phyloP scores from a whole-genome alignment of 73 alveolate genomes.

The Paramecium biaurelia region DNA sequence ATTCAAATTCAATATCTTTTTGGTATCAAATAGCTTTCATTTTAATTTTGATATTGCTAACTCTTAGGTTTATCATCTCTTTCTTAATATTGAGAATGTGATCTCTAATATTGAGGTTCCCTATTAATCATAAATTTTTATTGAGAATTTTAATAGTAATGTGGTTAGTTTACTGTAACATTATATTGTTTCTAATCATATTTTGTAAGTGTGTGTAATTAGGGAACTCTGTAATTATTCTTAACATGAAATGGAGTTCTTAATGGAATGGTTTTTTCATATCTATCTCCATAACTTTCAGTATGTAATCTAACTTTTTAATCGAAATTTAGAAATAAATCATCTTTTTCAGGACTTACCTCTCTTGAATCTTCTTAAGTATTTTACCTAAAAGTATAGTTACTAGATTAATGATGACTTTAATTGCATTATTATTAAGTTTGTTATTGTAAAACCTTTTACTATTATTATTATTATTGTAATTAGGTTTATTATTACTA shows the following conservation, averaged over 20 bases:
- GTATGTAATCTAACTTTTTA: not conserved
- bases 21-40: not conserved
- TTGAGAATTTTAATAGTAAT: not conserved
- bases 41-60: not conserved
- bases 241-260: not conserved
- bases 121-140: not conserved
- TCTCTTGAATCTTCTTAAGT: conserved; percentile 25
- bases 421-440: not conserved
- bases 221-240: not conserved
- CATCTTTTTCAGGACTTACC: not conserved
- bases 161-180: not conserved
- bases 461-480: not conserved
- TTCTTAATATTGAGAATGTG: not conserved
- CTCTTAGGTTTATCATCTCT: not conserved
- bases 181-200: not conserved
- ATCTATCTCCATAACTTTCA: not conserved
- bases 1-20: not conserved
- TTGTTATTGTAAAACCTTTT: not conserved
- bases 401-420: not conserved
- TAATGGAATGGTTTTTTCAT: not conserved
- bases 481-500: not conserved
- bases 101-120: not conserved
- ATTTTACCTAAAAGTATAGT: conserved; percentile 2
- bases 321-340: not conserved
- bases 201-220: not conserved